These are phyloP conservation scores for Hypoxylon trugodes DNA, from an alignment of 495 filamentous ascomycete species.

Conservation along the genomic window DNA sequence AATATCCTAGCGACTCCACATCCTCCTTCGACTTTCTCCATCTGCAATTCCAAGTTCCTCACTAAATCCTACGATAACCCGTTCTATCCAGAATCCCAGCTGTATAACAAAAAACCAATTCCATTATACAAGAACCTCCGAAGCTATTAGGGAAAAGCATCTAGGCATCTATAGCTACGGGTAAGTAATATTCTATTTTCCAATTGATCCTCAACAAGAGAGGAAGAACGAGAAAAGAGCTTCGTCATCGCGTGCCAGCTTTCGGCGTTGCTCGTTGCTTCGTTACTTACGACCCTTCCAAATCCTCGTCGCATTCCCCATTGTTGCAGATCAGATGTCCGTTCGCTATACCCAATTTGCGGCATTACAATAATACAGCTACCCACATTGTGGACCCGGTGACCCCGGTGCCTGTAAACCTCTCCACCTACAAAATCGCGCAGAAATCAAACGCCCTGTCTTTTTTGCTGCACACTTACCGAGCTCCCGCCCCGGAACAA, in stretches of 20 bases:
- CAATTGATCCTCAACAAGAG: not conserved
- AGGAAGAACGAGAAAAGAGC: too few species aligned
- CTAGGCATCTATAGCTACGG: not conserved
- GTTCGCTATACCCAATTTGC: conserved; percentile 37
- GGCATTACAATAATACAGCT: conserved; percentile 38
- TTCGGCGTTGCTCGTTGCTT: conserved; percentile 16
- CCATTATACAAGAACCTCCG: not conserved
- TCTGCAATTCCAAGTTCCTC: conserved; percentile 32
- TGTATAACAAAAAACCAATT: not conserved
- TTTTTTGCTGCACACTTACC: conserved; percentile 27
- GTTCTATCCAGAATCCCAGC: conserved; percentile 14
- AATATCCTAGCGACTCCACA: conserved; percentile 32
- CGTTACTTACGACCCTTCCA: not conserved
- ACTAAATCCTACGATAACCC: conserved; percentile 32
- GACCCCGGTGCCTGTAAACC: conserved; percentile 38
- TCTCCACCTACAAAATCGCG: conserved; percentile 48
- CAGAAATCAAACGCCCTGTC: conserved; percentile 35
- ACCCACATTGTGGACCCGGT: conserved; percentile 43
- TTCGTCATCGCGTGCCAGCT: conserved; percentile 26
- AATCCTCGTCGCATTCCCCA: conserved; percentile 35
- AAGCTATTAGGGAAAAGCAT: conserved; percentile 1
- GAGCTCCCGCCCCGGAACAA: conserved; percentile 38
- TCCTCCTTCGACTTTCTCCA: conserved; percentile 28
- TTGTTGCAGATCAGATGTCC: conserved; percentile 36
- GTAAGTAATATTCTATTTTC: not conserved